Evolutionary conservation across 1,284 basidiomycete species (phyloP), one percentile per base, ranked within the genome.

Genomic region (Abortiporus biennis): DNA sequence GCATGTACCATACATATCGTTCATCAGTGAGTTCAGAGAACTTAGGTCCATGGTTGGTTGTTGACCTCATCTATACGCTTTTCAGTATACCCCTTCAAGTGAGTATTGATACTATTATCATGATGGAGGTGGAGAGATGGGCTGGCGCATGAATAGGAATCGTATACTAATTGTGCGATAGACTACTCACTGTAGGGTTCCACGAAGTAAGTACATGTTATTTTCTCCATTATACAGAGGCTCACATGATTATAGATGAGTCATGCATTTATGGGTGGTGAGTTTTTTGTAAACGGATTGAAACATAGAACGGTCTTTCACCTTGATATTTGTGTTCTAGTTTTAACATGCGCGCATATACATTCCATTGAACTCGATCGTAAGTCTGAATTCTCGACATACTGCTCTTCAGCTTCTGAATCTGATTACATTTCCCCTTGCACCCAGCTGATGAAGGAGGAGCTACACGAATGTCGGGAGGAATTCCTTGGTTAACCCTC

Each of bases 1-100:
- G 85, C 85, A 89, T 69, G 68, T 88, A 38, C 86, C 85, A n/a
- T 68, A 78, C 54, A 59, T 91, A 45, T 80, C 77, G 36, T 65
- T 68, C 54, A 73, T 92, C 51, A 82, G 85, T 86, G 54, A 71
- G 83, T 30, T n/a, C 23, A 12, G 35, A 15, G 31, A 6, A 12
- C 21, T 17, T 16, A 27, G 6, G 6, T 49, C 32, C 42, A 29
- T 27, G n/a, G 31, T 20, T 22, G 40, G 17, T 44, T 36, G 6
- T 27, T 33, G 22, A 43, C n/a, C 15, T 34, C 4, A n/a, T 37
- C 19, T 6, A 11, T 34, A 19, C 4, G 21, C 13, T 19, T 15
- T 29, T 32, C 49, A 89, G 86, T 94, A 53, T 95, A 93, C 62
- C 92, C 92, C 1, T 95, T 94, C 78, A 93, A 93, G 83, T 88